Percentiles rank a stretch among this genome's conserved stretches.
phyloP scores from a whole-genome alignment of 1,139 yeast species.

The Blastobotrys malaysiensis region DNA sequence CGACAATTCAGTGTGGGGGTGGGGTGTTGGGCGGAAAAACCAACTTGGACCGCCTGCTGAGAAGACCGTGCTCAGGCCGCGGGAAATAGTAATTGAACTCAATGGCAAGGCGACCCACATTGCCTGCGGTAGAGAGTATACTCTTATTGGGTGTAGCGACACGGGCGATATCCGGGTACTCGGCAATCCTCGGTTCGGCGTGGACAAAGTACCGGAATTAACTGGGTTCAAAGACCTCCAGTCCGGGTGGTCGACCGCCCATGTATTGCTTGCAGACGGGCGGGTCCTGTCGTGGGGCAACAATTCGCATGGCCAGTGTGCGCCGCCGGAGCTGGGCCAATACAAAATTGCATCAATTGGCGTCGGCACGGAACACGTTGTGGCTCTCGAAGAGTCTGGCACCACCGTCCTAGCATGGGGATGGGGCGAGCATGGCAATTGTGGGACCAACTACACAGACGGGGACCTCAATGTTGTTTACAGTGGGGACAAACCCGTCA shows the following conservation, averaged over 20 bases:
- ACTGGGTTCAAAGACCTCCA: constrained; percentile 27
- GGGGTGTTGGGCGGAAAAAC: constrained; percentile 81
- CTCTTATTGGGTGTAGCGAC: constrained; percentile 20
- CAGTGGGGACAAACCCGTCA: constrained; percentile 30
- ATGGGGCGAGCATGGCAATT: constrained; percentile 99
- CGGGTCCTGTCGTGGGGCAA: constrained; percentile 57
- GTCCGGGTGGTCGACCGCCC: constrained; percentile 83
- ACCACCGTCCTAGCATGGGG: constrained; percentile 71
- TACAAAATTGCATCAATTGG: constrained; percentile 27
- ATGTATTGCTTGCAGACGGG: constrained; percentile 34
- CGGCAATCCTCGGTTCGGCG: constrained; percentile 21
- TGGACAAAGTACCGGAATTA: constrained; percentile 14
- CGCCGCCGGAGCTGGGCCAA: constrained; percentile 16
- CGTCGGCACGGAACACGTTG: constrained; percentile 87
- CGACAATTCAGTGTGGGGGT: constrained; percentile 53
- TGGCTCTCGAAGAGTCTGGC: constrained; percentile 36
- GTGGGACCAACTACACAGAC: constrained; percentile 47
- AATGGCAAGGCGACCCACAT: constrained; percentile 15
- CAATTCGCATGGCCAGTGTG: constrained; percentile 67
- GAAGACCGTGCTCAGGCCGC: constrained; percentile 25
- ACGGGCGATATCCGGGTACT: constrained; percentile 22
- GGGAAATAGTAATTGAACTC: constrained; percentile 2
- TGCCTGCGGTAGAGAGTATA: constrained; percentile 34
- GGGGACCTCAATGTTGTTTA: constrained; percentile 28
- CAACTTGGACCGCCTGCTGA: constrained; percentile 43